phyloP scores from a whole-genome alignment of 2,329 filamentous ascomycete species.

The Drechslerella coelobrocha region DNA sequence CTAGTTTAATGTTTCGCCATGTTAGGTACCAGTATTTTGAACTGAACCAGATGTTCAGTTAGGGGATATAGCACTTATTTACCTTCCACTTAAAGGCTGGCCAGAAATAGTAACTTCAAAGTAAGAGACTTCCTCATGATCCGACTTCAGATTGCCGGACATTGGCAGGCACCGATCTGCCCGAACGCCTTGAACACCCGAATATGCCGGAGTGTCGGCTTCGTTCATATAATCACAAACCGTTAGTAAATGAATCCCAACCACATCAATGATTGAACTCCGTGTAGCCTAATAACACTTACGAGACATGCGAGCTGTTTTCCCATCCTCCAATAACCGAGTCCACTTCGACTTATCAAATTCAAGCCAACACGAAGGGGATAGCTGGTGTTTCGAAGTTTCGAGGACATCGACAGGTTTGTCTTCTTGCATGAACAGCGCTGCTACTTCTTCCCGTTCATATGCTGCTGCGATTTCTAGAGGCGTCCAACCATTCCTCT shows the following conservation, averaged over 20 bases:
- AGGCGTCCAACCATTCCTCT: not conserved
- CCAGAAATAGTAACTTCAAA: not conserved
- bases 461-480: not conserved
- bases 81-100: not conserved
- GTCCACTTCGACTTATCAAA: not conserved
- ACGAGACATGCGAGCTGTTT: not conserved
- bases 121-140: not conserved
- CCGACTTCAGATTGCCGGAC: not conserved
- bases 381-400: not conserved
- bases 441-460: not conserved
- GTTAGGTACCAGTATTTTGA: not conserved
- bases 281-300: not conserved
- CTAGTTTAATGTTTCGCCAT: not conserved
- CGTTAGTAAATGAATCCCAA: too few relatives aligned
- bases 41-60: not conserved
- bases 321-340: not conserved
- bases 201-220: not conserved
- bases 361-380: not conserved
- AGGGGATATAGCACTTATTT: not conserved
- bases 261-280: too few relatives aligned
- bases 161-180: not conserved
- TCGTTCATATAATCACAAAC: too few relatives aligned
- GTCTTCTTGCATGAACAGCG: not conserved
- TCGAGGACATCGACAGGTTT: not conserved
- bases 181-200: not conserved